Evolutionary conservation across 139 green algal genomes (phyloP).

Genomic region (Volvox reticuliferus): DNA sequence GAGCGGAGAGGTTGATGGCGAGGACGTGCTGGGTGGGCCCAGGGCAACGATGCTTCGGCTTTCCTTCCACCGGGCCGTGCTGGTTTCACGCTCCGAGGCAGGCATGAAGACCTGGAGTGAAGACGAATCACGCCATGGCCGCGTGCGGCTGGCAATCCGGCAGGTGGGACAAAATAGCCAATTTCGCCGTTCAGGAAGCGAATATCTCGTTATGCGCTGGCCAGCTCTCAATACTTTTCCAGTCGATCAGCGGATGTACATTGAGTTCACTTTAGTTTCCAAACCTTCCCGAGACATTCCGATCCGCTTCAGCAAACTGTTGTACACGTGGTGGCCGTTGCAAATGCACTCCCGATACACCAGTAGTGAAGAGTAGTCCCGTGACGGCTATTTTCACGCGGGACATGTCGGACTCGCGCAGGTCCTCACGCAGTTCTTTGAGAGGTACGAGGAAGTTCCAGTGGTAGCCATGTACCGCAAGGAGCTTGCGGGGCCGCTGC

Average conservation of each 20-base stretch:
- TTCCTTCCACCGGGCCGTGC: constrained; percentile 12
- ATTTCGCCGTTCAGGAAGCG: no score
- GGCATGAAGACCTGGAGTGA: background rate
- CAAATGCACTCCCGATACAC: no score
- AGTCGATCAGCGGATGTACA: no score
- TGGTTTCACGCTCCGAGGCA: background rate
- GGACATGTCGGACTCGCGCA: background rate
- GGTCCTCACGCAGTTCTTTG: constrained; percentile 77
- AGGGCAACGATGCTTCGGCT: constrained; percentile 9
- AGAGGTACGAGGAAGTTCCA: constrained; percentile 63
- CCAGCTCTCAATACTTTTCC: no score
- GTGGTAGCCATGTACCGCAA: constrained; percentile 79
- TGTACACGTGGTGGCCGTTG: no score
- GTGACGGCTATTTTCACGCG: no score
- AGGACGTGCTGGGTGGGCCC: constrained; percentile 34
- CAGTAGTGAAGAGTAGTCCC: no score
- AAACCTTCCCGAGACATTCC: no score
- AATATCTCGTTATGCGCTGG: no score
- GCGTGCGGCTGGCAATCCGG: background rate
- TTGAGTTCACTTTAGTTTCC: no score
- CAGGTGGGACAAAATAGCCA: background rate
- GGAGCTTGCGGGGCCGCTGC: constrained; percentile 78
- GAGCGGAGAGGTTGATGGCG: constrained; percentile 24
- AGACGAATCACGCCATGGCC: constrained; percentile 7
- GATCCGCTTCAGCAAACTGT: no score